phyloP scores from a whole-genome alignment of 306 rosid genomes.

The Heteromeles arbutifolia region DNA sequence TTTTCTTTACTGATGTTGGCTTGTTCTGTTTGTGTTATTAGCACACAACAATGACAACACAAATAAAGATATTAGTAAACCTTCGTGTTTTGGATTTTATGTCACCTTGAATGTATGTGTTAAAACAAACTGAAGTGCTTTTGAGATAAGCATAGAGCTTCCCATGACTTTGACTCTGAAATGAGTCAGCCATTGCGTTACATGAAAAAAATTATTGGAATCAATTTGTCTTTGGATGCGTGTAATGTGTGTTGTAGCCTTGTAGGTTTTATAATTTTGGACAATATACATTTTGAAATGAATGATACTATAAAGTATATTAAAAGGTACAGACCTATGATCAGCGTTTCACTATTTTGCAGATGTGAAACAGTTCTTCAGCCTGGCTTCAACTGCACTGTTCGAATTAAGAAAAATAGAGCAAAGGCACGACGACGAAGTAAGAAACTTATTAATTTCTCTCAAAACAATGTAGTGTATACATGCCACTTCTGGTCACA shows the following conservation, averaged over 20 bases:
- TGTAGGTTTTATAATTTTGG: not conserved
- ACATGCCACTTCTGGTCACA: conserved; percentile 58
- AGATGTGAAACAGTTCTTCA: conserved; percentile 77
- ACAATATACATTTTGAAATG: not conserved
- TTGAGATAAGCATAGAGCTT: not conserved
- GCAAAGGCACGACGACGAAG: conserved; percentile 29
- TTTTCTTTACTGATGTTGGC: not conserved
- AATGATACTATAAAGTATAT: not conserved
- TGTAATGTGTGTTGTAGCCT: not conserved
- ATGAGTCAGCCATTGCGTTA: not conserved
- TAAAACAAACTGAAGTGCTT: not conserved
- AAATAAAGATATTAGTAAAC: not conserved
- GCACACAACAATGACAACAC: not conserved
- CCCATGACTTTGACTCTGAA: not conserved
- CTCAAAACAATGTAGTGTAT: conserved; percentile 56
- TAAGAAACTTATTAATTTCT: conserved; percentile 22
- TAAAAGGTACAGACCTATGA: not conserved
- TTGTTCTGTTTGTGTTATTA: not conserved
- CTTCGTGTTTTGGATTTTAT: not conserved
- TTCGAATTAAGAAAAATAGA: conserved; percentile 53
- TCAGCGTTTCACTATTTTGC: conserved; percentile 18
- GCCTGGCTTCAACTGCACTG: conserved; percentile 63
- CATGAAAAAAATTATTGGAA: not conserved
- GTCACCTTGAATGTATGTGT: not conserved
- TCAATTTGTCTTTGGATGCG: not conserved